Evolutionary conservation across 2,329 filamentous ascomycete genomes (phyloP).

Genomic region (Neonectria ditissima): DNA sequence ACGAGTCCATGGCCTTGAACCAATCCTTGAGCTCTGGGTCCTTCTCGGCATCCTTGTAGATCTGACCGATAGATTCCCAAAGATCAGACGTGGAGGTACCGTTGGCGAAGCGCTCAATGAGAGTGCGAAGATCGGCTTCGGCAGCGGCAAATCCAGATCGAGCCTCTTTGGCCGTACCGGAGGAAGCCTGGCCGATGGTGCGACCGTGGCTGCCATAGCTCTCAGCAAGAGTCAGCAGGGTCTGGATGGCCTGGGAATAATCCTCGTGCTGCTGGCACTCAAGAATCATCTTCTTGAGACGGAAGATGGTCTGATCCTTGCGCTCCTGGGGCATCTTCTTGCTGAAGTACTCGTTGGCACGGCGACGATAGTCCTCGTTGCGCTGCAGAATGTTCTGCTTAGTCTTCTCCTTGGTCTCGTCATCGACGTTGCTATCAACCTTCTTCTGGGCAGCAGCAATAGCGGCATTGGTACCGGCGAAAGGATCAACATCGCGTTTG

Average conservation of each 20-base stretch:
- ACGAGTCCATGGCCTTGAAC: constrained; percentile 84
- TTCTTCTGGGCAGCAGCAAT: constrained; percentile 65
- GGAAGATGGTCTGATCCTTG: constrained; percentile 90
- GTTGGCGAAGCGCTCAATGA: constrained; percentile 97
- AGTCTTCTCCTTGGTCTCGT: constrained; percentile 60
- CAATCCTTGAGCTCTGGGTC: constrained; percentile 89
- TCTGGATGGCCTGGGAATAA: constrained; percentile 91
- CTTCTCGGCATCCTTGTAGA: constrained; percentile 87
- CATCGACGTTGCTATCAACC: constrained; percentile 71
- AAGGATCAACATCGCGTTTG: constrained; percentile 54
- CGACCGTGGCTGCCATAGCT: constrained; percentile 83
- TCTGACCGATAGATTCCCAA: constrained; percentile 83
- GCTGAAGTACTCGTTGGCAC: constrained; percentile 79
- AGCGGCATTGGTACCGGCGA: constrained; percentile 49
- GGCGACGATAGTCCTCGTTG: constrained; percentile 58
- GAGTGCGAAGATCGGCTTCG: constrained; percentile 80
- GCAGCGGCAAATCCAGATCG: constrained; percentile 76
- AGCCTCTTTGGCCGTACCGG: constrained; percentile 78
- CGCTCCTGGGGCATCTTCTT: constrained; percentile 93
- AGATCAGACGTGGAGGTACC: constrained; percentile 89
- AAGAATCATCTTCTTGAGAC: constrained; percentile 96
- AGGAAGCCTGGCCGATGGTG: constrained; percentile 71
- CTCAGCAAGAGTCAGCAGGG: constrained; percentile 85
- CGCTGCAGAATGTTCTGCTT: constrained; percentile 60
- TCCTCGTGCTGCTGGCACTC: constrained; percentile 97